Base-by-base conservation (phyloP, 1,284 basidiomycete species). In the Trametes sp. region DNA sequence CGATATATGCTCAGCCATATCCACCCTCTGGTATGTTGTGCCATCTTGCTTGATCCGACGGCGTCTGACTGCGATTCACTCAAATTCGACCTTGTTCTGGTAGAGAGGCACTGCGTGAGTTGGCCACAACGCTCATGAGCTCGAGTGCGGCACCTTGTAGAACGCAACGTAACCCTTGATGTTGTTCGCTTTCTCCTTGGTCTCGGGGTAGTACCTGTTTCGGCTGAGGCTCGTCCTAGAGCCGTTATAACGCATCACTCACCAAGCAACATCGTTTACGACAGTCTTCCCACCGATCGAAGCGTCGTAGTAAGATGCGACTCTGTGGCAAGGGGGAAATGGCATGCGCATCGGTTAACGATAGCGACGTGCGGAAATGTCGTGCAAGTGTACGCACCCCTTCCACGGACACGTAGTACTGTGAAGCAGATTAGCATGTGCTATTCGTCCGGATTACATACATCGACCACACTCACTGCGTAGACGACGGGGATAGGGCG, bases 151-250 rank as follows among this genome's bases (percentile, higher is more conserved):
- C 72, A 84, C 88, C 80, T 88, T 88, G 77, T 89, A 87, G 70
- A 90, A 89, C 0, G 87, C 88, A 36, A 89, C 76, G 66, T 87
- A 84, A 19, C 79, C 78, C 72, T 87, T 80, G 70, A 90, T 88
- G 16, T 81, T 70, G 56, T 81, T 79, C 0, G 87, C 88, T 64
- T 79, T 81, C 10, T 80, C 76, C 44, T 77, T 83, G 1, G 87
- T 76, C 4, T 77, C 62, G 0, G 87, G 82, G 69, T 90, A 90
- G 69, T 85, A 88, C 89, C 88, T 89, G 55, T 16, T 16, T 24
- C 3, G 8, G 13, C 7, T 59, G 19, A 53, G 51, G 21, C n/a
- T 16, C 23, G 24, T 11, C 45, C 3, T 11, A 2, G 29, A 19
- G 2, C 41, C 26, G n/a, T n/a, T 19, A 19, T 10, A 8, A 52